Evolutionary conservation across 2,329 filamentous ascomycete species (phyloP).

Genomic region (Fusarium musae): DNA sequence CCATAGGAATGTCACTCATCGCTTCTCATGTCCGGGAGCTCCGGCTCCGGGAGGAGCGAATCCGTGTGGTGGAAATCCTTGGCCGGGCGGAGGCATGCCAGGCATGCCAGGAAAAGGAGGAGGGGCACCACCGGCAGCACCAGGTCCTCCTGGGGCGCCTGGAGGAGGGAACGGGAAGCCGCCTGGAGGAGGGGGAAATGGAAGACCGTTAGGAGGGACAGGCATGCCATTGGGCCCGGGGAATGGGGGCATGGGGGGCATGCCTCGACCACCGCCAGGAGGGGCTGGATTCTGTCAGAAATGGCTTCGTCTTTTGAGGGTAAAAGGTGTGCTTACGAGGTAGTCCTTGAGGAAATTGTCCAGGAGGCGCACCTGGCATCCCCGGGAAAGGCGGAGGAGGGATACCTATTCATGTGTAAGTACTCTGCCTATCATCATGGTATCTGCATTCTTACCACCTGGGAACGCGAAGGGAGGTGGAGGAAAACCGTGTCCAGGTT

Average conservation of each 20-base stretch:
- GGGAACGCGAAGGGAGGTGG: conserved; percentile 72
- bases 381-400: conserved; percentile 71
- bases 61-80: conserved; percentile 56
- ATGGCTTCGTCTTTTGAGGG: background rate
- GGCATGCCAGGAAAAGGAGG: conserved; percentile 50
- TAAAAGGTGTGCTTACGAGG: conserved; percentile 61
- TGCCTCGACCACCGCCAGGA: conserved; percentile 64
- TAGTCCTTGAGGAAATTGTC: conserved; percentile 54
- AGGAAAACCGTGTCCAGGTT: conserved; percentile 64
- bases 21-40: conserved; percentile 54
- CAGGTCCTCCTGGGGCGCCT: conserved; percentile 43
- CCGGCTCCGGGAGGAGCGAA: conserved; percentile 51
- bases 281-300: conserved; percentile 50
- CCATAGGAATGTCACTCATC: conserved; percentile 43
- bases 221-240: conserved; percentile 58
- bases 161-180: conserved; percentile 54
- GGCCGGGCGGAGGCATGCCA: conserved; percentile 54
- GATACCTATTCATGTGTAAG: conserved; percentile 54
- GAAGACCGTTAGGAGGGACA: conserved; percentile 55
- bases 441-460: conserved; percentile 54
- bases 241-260: conserved; percentile 58
- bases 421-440: conserved; percentile 33
- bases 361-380: conserved; percentile 57
- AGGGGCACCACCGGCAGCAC: conserved; percentile 44
- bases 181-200: conserved; percentile 45